Evolutionary conservation across 1,139 yeast species (phyloP).

Genomic region (Scheffersomyces quercinus): DNA sequence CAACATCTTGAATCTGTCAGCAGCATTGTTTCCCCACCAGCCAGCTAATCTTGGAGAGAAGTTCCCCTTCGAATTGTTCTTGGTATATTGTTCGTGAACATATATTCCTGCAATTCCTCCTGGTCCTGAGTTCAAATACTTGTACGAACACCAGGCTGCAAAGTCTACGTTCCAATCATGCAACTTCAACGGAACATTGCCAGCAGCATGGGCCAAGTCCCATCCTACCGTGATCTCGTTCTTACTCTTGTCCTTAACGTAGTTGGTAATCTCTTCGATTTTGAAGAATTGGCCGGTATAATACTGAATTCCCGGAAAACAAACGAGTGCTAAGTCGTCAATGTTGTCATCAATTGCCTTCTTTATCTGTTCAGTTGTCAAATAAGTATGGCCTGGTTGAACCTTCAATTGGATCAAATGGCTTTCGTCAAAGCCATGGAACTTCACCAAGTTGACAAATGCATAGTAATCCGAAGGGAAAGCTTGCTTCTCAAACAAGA

Average conservation of each 20-base stretch:
- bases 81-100: constrained; percentile 59
- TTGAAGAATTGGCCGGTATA: constrained; percentile 89
- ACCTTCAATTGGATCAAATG: constrained; percentile 68
- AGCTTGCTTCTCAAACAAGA: constrained; percentile 81
- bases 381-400: constrained; percentile 48
- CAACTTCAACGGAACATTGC: constrained; percentile 72
- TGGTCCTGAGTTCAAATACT: constrained; percentile 89
- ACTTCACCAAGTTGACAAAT: constrained; percentile 66
- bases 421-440: constrained; percentile 60
- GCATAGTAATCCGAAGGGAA: constrained; percentile 94
- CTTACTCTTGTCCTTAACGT: constrained; percentile 43
- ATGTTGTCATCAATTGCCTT: constrained; percentile 54
- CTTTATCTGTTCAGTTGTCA: constrained; percentile 66
- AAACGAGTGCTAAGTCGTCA: constrained; percentile 69
- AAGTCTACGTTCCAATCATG: constrained; percentile 93
- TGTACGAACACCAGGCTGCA: constrained; percentile 94
- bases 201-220: constrained; percentile 96
- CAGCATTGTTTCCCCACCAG: constrained; percentile 92
- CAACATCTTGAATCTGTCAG: constrained; percentile 74
- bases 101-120: constrained; percentile 88
- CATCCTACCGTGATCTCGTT: constrained; percentile 74
- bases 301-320: constrained; percentile 88
- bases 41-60: constrained; percentile 79
- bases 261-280: constrained; percentile 62
- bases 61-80: constrained; percentile 27